A percentile compares a stretch with the other conserved stretches of the same genome.
Evolutionary conservation across 352 stramenopile species (phyloP).

Genomic region (Phytophthora kernoviae): DNA sequence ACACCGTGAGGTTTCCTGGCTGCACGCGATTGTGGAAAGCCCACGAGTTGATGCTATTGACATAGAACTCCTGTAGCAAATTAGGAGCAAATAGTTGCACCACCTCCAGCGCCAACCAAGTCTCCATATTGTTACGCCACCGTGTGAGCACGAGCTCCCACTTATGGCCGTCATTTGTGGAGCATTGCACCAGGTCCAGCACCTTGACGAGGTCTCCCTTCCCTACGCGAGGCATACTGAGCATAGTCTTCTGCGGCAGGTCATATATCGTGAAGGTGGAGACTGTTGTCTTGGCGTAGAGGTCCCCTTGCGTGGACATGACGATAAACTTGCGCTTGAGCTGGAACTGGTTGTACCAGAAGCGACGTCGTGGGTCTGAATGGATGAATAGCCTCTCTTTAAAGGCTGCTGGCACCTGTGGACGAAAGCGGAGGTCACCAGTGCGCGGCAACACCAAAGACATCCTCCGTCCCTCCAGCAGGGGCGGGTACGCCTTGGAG

Average conservation of each 20-base stretch:
- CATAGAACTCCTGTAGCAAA: conserved; percentile 77
- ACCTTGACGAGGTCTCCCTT: conserved; percentile 66
- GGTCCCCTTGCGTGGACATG: conserved; percentile 68
- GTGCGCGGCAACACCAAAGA: conserved; percentile 57
- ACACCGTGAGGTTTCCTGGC: conserved; percentile 36
- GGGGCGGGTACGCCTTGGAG: conserved; percentile 63
- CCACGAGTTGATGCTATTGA: conserved; percentile 83
- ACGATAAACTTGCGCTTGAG: conserved; percentile 75
- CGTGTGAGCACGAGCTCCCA: conserved; percentile 78
- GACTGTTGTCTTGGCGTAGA: conserved; percentile 58
- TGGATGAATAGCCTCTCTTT: conserved; percentile 60
- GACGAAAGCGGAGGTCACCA: conserved; percentile 62
- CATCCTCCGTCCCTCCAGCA: conserved; percentile 44
- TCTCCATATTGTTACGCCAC: conserved; percentile 68
- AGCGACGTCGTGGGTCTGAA: conserved; percentile 40
- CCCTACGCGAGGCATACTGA: conserved; percentile 58
- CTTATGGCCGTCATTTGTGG: conserved; percentile 35
- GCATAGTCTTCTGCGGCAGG: conserved; percentile 47
- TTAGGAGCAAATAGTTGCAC: conserved; percentile 44
- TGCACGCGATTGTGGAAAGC: conserved; percentile 52
- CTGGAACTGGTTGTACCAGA: conserved; percentile 62
- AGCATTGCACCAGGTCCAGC: conserved; percentile 75
- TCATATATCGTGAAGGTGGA: conserved; percentile 42
- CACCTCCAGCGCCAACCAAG: conserved; percentile 71
- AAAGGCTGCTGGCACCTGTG: conserved; percentile 54